phyloP scores from a whole-genome alignment of 768 basidiomycete genomes.

The Phallus indusiatus region DNA sequence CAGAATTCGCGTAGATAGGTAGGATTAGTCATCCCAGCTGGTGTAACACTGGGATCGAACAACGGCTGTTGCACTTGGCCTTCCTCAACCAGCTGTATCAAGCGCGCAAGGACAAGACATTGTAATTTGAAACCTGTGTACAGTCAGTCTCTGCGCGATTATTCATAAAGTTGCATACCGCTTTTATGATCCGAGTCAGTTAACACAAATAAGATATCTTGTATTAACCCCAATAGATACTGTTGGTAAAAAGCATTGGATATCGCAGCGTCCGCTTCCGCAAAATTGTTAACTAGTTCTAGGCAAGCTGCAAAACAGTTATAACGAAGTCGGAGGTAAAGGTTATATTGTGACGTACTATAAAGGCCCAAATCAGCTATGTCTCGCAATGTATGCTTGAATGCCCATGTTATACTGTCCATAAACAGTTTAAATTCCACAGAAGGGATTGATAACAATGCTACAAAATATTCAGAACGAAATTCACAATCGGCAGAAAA shows the following conservation, averaged over 20 bases:
- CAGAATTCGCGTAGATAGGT: conserved; percentile 32
- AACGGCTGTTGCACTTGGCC: conserved; percentile 32
- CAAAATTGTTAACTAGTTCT: conserved; percentile 39
- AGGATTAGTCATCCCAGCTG: conserved; percentile 29
- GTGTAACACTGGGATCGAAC: conserved; percentile 30
- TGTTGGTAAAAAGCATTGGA: conserved; percentile 40
- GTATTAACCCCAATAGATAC: conserved; percentile 32
- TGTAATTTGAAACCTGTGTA: conserved; percentile 42
- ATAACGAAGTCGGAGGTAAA: conserved; percentile 9
- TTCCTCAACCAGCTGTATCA: conserved; percentile 34
- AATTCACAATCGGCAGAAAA: conserved; percentile 4
- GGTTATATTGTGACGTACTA: conserved; percentile 20
- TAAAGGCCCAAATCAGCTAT: conserved; percentile 36
- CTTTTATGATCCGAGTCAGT: conserved; percentile 43
- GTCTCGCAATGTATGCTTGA: conserved; percentile 41
- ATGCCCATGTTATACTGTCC: conserved; percentile 39
- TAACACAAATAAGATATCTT: conserved; percentile 38
- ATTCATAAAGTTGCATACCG: conserved; percentile 18
- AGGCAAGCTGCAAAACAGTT: conserved; percentile 25
- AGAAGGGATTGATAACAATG: conserved; percentile 29
- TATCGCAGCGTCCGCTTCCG: conserved; percentile 26
- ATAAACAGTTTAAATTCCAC: conserved; percentile 39
- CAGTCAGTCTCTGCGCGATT: conserved; percentile 16
- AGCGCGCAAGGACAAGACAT: conserved; percentile 29
- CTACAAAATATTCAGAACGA: conserved; percentile 13